Evolutionary conservation across 768 basidiomycete genomes (phyloP), one percentile per base, ranked within the genome.

Genomic region (Kwoniella pini): DNA sequence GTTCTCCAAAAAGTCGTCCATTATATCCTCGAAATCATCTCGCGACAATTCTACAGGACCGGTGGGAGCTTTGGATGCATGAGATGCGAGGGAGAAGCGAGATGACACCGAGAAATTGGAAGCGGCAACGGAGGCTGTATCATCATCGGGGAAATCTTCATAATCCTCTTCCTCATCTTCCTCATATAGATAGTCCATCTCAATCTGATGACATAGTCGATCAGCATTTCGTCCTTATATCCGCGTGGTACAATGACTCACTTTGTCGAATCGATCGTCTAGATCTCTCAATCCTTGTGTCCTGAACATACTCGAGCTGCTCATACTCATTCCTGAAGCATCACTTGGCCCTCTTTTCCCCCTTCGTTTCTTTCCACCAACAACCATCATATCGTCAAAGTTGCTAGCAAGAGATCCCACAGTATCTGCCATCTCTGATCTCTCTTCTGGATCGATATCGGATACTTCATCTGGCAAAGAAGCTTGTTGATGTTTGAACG

Each of bases 301-400:
- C 44, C 96, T 85, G 80, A 85, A 89, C 89, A 98, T 91, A 13
- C 91, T 91, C 2, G 91, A 92, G 70, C 91, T 93, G 77, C 90
- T 95, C 93, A 99, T 97, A 75, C 89, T 91, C 82, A 95, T 95
- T 12, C 91, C 93, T 21, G 90, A 91, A 9, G 90, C 92, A 64
- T 91, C 88, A 51, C 89, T 91, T 0, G 86, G 82, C 2, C 86
- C 87, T 57, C 65, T 65, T 82, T 72, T 88, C 81, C 72, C 86
- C 84, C 80, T 86, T 85, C 74, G 33, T 59, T 82, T 80, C 78
- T 86, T 87, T 4, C 88, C 87, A 15, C 91, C 88, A 49, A 87
- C 82, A 57, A 95, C 88, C n/a, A 87, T 85, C 67, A 92, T 83
- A 50, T 81, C 82, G 28, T 57, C 65, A 33, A 72, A 54, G 27